Evolutionary conservation across 2,329 filamentous ascomycete species (phyloP), one percentile per base, ranked within the genome.

Genomic region (Furcasterigmium sp.): DNA sequence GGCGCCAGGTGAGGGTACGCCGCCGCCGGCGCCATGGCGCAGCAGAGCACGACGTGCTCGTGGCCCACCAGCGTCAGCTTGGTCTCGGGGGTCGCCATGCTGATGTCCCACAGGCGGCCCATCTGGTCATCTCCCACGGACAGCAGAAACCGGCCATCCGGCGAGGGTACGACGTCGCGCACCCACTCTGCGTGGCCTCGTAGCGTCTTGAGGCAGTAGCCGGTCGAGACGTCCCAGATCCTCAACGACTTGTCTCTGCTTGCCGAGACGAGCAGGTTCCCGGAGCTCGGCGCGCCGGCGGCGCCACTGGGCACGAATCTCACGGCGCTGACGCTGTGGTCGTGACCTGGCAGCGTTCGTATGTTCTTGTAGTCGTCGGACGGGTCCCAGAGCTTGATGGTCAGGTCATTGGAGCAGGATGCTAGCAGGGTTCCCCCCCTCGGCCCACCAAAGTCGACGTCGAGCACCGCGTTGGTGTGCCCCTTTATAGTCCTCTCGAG

Each of bases 291-390:
- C 2, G 83, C 82, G 34, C 86, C 88, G 2, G 85, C 85, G 15
- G 85, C 85, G 18, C 87, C 87, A 8, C 84, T 89, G 3, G 89
- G 89, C 29, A 95, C 84, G 60, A 96, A 96, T 8, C 90, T 83
- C 25, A 96, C 83, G 3, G 87, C 84, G 53, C 86, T 93, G 43
- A 96, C 87, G 51, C 85, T 93, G 62, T 96, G 91, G 55, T 96
- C 91, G 64, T 96, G 91, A 6, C 91, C 91, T 1, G 87, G 85
- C 17, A 96, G 72, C 1, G 91, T 96, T 41, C 90, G 80, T 44
- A 95, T 95, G 58, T 95, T 96, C 63, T 95, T 95, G 69, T 96
- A 96, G 46, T 93, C 87, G 59, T 95, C 86, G 35, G 82, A 78
- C 2, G 91, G 91, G 53, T 96, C 89, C 91, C 91, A 97, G 19